A percentile compares a stretch with the other conserved stretches of the same genome.
Conservation (phyloP, 345 rosid genomes). For the Eucalyptus guilfoylei region DNA sequence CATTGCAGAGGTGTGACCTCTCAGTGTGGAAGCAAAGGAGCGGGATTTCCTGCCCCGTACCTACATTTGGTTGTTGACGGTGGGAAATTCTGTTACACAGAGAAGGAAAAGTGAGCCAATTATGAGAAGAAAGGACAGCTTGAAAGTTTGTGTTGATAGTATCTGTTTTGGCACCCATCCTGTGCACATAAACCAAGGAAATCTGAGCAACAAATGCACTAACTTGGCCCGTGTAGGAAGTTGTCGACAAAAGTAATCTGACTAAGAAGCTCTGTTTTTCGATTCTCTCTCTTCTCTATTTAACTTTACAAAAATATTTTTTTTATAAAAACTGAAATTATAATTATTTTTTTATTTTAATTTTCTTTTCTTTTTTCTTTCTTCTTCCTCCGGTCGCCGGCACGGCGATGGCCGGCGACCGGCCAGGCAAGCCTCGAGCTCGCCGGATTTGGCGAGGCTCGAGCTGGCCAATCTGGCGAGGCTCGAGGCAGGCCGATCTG, state of each 20-base stretch:
- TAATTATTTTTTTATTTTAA: no score
- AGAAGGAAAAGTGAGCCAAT: background rate
- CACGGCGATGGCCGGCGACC: no score
- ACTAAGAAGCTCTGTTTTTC: background rate
- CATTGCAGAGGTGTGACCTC: background rate
- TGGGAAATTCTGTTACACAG: background rate
- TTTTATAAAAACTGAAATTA: no score
- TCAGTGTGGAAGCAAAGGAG: background rate
- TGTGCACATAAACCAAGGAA: background rate
- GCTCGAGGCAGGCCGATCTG: no score
- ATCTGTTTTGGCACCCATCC: background rate
- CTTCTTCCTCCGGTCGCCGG: no score
- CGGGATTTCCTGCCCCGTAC: background rate
- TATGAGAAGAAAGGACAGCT: background rate
- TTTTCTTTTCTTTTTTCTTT: no score
- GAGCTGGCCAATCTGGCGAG: no score
- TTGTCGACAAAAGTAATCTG: background rate
- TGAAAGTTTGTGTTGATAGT: background rate
- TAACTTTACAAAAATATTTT: no score
- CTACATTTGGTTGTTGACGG: background rate
- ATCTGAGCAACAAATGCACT: background rate
- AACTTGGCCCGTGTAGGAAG: background rate
- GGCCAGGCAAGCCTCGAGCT: no score
- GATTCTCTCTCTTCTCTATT: no score
- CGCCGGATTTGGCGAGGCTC: no score